Percentiles rank a stretch among this genome's conserved stretches.
Conservation (phyloP, 2,329 filamentous ascomycete genomes). For the Fusarium sp. region DNA sequence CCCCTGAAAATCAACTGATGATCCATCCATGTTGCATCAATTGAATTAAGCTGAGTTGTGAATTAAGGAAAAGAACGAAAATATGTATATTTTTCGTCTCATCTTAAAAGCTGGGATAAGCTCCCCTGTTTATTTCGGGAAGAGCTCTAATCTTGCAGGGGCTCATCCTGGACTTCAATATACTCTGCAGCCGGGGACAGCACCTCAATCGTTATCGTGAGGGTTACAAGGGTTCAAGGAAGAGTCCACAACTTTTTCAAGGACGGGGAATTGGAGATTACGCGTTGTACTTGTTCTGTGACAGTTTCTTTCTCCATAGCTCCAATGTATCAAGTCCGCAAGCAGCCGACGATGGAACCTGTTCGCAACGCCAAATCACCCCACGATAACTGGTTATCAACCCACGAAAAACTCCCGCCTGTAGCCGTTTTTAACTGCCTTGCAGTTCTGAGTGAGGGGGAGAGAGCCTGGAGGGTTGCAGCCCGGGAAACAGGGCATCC, state of each 20-base stretch:
- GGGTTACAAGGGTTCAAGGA: conserved; percentile 7
- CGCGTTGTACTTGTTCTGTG: conserved; percentile 14
- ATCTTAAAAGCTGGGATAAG: conserved; percentile 9
- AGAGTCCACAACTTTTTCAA: conserved; percentile 22
- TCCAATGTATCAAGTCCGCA: not conserved
- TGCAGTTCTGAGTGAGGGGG: not conserved
- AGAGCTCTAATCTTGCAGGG: conserved; percentile 5
- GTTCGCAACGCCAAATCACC: conserved; percentile 12
- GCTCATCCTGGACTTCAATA: conserved; percentile 24
- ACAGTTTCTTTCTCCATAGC: conserved; percentile 10
- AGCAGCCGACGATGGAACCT: not conserved
- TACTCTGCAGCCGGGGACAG: conserved; percentile 9
- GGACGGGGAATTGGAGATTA: conserved; percentile 26
- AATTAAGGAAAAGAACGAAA: not conserved
- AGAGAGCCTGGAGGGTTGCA: conserved; percentile 13
- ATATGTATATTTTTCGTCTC: not conserved
- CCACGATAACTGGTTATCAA: conserved; percentile 24
- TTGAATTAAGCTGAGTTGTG: not conserved
- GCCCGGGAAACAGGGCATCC: conserved; percentile 11
- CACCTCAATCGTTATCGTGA: conserved; percentile 15
- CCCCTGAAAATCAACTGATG: conserved; percentile 26
- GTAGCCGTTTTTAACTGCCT: conserved; percentile 17
- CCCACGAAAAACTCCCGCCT: conserved; percentile 28
- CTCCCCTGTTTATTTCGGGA: conserved; percentile 36
- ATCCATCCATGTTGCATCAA: not conserved